Evolutionary conservation across 2,329 filamentous ascomycete genomes (phyloP).

Genomic region (Blastomyces parvus): DNA sequence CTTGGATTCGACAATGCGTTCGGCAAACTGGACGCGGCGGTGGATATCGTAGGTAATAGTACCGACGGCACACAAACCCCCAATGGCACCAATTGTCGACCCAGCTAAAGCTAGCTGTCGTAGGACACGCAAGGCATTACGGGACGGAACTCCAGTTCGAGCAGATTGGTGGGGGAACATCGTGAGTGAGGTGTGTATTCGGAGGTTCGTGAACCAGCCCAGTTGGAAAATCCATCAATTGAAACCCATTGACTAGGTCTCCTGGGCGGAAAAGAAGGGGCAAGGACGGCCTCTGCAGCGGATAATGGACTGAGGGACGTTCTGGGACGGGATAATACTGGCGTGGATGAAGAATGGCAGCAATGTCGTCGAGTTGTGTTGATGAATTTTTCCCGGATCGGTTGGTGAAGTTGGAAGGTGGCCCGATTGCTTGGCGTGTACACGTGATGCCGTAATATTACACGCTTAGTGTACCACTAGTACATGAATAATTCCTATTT

Average conservation of each 20-base stretch:
- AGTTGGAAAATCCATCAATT: neutral
- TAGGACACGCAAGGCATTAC: constrained; percentile 36
- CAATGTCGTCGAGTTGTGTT: neutral
- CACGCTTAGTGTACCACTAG: neutral
- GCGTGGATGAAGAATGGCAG: neutral
- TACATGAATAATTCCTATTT: no score
- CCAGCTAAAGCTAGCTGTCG: constrained; percentile 28
- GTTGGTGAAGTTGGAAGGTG: neutral
- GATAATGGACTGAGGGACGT: neutral
- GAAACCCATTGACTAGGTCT: neutral
- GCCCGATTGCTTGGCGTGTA: neutral
- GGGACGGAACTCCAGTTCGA: constrained; percentile 33
- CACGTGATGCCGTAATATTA: neutral
- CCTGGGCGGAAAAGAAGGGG: neutral
- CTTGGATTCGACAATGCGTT: constrained; percentile 38
- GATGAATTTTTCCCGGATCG: neutral
- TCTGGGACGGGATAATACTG: neutral
- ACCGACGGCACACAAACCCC: constrained; percentile 33
- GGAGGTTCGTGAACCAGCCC: neutral
- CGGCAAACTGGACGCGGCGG: constrained; percentile 32
- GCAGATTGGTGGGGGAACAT: constrained; percentile 22
- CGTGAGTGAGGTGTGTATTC: neutral
- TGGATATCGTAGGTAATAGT: constrained; percentile 36
- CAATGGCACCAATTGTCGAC: constrained; percentile 25
- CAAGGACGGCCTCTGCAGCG: neutral